Percentiles rank a stretch among this genome's conserved stretches.
Conservation (phyloP, 2,329 filamentous ascomycete species). For the Tolypocladium sp. region DNA sequence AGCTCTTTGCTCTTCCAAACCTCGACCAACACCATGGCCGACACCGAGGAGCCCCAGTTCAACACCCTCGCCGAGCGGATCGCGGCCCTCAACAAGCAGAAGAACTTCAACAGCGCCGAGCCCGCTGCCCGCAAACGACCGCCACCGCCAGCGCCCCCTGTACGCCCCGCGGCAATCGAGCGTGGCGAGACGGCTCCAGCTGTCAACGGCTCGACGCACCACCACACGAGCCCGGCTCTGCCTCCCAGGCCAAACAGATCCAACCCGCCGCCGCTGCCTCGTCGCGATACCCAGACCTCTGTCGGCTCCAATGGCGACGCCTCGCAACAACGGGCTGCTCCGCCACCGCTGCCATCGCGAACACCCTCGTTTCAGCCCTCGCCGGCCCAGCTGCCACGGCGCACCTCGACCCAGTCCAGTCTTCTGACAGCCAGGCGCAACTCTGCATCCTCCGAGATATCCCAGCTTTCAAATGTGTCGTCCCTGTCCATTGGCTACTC, state of each 20-base stretch:
- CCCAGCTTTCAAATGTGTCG: constrained; percentile 44
- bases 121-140: constrained; percentile 30
- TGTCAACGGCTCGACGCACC: constrained; percentile 6
- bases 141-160: constrained; percentile 29
- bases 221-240: constrained; percentile 23
- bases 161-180: constrained; percentile 26
- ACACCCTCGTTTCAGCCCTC: constrained; percentile 21
- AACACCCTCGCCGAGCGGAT: constrained; percentile 53
- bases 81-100: constrained; percentile 53
- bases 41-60: constrained; percentile 53
- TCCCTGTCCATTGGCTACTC: constrained; percentile 38
- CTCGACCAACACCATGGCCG: constrained; percentile 36
- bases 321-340: constrained; percentile 11
- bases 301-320: constrained; percentile 3
- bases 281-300: constrained; percentile 14
- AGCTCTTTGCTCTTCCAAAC: background rate
- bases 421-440: constrained; percentile 34
- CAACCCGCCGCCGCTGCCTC: constrained; percentile 27
- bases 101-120: constrained; percentile 41
- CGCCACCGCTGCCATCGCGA: constrained; percentile 24
- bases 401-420: constrained; percentile 31
- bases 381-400: constrained; percentile 42
- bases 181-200: constrained; percentile 27
- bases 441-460: constrained; percentile 50
- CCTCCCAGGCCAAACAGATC: constrained; percentile 25